These are phyloP conservation scores for Novakomyces olei DNA, from an alignment of 805 yeast genomes.

Conservation along the genomic window DNA sequence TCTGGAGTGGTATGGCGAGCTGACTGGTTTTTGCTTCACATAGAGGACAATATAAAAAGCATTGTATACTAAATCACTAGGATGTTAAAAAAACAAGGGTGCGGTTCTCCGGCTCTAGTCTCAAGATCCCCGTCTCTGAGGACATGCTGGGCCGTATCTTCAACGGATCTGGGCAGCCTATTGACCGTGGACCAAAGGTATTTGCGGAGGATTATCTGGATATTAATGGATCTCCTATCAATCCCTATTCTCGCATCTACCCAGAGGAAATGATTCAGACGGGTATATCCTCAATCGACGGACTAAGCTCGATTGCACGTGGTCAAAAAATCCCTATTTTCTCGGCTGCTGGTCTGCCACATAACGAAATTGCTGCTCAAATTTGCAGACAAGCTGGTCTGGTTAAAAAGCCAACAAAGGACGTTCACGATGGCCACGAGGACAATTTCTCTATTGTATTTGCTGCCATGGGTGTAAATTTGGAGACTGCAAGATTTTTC, in stretches of 20 bases:
- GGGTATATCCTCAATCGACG: slow-evolving; percentile 94
- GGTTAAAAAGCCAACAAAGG: slow-evolving; percentile 90
- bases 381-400: slow-evolving; percentile 99
- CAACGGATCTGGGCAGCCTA: slow-evolving; percentile 97
- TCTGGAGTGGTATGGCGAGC: too few relatives aligned
- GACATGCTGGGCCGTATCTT: slow-evolving; percentile 95
- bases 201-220: slow-evolving; percentile 97
- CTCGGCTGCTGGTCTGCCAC: slow-evolving; percentile 98
- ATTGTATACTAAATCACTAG: too few relatives aligned
- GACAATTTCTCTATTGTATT: slow-evolving; percentile 97
- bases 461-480: slow-evolving; percentile 99
- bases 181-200: slow-evolving; percentile 87
- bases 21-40: too few relatives aligned
- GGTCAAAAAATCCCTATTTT: slow-evolving; percentile 99
- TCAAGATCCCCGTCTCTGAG: slow-evolving; percentile 86
- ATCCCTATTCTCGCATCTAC: slow-evolving; percentile 93
- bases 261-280: slow-evolving; percentile 99
- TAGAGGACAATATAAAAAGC: too few relatives aligned
- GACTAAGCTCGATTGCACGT: slow-evolving; percentile 99
- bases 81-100: slow-evolving; percentile 95
- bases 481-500: slow-evolving; percentile 95
- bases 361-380: slow-evolving; percentile 98
- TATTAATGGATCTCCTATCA: slow-evolving; percentile 96
- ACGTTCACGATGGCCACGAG: slow-evolving; percentile 98
- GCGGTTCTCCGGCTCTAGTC: slow-evolving; percentile 87